Evolutionary conservation across 202 grass and related monocot species (phyloP).

Genomic region (Eragrostis tef): DNA sequence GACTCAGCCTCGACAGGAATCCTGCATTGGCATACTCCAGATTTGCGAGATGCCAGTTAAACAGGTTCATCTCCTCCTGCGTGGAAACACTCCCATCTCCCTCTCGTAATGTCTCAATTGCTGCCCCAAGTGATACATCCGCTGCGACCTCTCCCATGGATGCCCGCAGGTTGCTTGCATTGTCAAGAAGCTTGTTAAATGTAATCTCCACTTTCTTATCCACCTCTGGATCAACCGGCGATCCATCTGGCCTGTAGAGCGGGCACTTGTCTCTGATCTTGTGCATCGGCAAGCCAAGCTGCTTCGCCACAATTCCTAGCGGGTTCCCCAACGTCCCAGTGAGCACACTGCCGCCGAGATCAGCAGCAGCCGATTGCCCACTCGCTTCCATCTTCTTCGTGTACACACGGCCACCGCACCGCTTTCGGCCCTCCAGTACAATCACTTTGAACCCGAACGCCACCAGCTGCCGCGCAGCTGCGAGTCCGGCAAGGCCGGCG

Average conservation of each 20-base stretch:
- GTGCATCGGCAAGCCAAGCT: slow-evolving; percentile 74
- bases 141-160: slow-evolving; percentile 82
- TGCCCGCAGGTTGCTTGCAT: slow-evolving; percentile 65
- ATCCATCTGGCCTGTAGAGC: slow-evolving; percentile 69
- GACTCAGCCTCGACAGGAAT: slow-evolving; percentile 73
- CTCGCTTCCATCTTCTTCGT: slow-evolving; percentile 93
- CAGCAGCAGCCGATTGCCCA: slow-evolving; percentile 66
- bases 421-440: slow-evolving; percentile 83
- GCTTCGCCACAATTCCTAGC: slow-evolving; percentile 72
- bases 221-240: slow-evolving; percentile 73
- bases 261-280: slow-evolving; percentile 96
- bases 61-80: slow-evolving; percentile 79
- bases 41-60: slow-evolving; percentile 96
- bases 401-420: slow-evolving; percentile 87
- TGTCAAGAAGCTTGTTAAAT: slow-evolving; percentile 91
- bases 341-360: slow-evolving; percentile 88
- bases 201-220: slow-evolving; percentile 86
- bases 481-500: slow-evolving; percentile 77
- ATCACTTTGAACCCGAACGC: slow-evolving; percentile 81
- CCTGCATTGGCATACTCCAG: slow-evolving; percentile 96
- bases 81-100: slow-evolving; percentile 63
- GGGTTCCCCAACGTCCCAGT: slow-evolving; percentile 90
- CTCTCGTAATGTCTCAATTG: slow-evolving; percentile 67
- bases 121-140: slow-evolving; percentile 86
- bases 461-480: slow-evolving; percentile 79